Conservation (phyloP, 495 filamentous ascomycete species). For the Hypoxylon fragiforme region DNA sequence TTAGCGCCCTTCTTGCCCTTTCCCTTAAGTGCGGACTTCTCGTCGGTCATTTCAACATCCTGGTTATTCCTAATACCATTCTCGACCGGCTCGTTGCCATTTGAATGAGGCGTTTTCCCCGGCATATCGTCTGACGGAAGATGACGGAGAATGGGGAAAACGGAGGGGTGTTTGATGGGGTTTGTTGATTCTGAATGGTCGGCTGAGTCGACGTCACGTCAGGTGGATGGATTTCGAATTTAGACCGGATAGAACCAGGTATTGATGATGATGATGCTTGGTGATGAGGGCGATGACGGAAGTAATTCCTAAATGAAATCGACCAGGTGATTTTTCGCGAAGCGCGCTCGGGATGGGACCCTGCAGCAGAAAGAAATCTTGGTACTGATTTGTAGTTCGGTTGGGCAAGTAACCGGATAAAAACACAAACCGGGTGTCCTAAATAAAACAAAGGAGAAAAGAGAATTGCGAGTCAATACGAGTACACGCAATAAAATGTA, state of each 20-base stretch:
- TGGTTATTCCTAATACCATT: conserved; percentile 76
- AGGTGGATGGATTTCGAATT: conserved; percentile 17
- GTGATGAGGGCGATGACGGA: conserved; percentile 28
- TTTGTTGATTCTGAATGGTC: conserved; percentile 5
- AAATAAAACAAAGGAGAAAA: conserved; percentile 32
- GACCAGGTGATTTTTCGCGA: conserved; percentile 32
- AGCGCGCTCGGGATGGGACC: conserved; percentile 38
- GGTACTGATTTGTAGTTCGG: conserved; percentile 2
- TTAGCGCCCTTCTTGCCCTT: conserved; percentile 67
- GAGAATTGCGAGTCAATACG: conserved; percentile 13
- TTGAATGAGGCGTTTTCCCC: conserved; percentile 70
- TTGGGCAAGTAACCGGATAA: conserved; percentile 12
- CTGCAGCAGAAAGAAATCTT: conserved; percentile 18
- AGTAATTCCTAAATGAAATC: conserved; percentile 6
- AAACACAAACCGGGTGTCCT: conserved; percentile 29
- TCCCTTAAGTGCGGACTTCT: conserved; percentile 57
- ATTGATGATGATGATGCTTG: conserved; percentile 25
- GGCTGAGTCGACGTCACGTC: conserved; percentile 4
- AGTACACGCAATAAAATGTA: conserved; percentile 13
- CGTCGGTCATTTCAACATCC: conserved; percentile 82
- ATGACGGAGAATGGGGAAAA: conserved; percentile 4
- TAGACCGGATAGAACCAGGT: conserved; percentile 26
- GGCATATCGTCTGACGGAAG: conserved; percentile 48
- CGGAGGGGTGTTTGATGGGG: background rate
- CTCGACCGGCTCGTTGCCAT: conserved; percentile 71